Conservation (phyloP, 352 stramenopile genomes). For the Globisporangium cylindrosporum region DNA sequence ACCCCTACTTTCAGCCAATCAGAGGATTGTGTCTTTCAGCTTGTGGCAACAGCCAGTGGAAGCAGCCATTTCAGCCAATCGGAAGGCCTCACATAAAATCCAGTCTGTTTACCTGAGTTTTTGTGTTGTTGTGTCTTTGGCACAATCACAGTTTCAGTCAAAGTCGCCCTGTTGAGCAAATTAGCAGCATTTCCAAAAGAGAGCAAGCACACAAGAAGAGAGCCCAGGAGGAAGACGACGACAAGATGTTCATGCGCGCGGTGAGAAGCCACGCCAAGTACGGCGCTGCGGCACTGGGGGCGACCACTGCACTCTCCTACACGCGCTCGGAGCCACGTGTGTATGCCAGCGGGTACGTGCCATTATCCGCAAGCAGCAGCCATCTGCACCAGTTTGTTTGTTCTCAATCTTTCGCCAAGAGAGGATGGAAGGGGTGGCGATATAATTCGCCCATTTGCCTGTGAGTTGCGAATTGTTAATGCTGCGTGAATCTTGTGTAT, state of each 20-base stretch:
- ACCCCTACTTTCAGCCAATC: conserved; percentile 9
- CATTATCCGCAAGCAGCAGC: not conserved
- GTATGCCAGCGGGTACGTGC: conserved; percentile 61
- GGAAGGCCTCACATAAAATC: not conserved
- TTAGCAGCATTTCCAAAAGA: not conserved
- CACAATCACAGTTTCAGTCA: not conserved
- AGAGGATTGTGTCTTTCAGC: not conserved
- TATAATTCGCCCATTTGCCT: not conserved
- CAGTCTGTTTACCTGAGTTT: conserved; percentile 4
- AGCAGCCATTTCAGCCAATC: conserved; percentile 16
- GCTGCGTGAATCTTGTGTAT: not conserved
- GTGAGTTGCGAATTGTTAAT: not conserved
- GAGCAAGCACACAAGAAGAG: not conserved
- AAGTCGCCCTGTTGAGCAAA: not conserved
- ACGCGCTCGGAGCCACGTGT: conserved; percentile 52
- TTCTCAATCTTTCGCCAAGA: not conserved
- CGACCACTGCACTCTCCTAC: conserved; percentile 30
- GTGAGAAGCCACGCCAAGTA: conserved; percentile 33
- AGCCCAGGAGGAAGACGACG: not conserved
- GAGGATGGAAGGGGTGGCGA: not conserved
- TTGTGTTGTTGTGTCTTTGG: not conserved
- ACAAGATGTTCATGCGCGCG: conserved; percentile 41
- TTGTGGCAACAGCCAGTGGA: conserved; percentile 16
- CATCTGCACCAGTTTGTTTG: not conserved
- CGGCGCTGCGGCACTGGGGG: conserved; percentile 33